phyloP scores from a whole-genome alignment of 2,329 filamentous ascomycete genomes.

The Pseudopithomyces maydicus region DNA sequence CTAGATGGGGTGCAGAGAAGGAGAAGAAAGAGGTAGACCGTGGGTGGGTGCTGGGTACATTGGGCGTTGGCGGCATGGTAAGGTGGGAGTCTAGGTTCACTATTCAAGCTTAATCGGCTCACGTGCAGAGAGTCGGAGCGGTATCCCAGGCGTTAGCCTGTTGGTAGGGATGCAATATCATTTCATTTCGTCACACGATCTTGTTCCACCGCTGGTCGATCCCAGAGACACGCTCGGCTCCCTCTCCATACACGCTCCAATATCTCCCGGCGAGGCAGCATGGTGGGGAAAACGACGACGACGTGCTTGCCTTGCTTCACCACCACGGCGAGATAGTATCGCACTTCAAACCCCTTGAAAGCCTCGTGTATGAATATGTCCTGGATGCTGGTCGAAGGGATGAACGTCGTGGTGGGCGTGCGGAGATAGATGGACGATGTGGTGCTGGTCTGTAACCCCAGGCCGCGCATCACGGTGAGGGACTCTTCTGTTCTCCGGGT shows the following conservation, averaged over 20 bases:
- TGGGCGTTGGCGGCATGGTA: background rate
- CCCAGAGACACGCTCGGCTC: conserved; percentile 80
- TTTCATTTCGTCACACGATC: background rate
- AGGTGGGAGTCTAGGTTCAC: background rate
- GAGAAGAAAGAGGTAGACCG: too few species aligned
- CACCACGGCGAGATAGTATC: conserved; percentile 87
- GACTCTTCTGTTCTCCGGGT: conserved; percentile 68
- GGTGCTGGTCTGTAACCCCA: conserved; percentile 87
- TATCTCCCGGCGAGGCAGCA: conserved; percentile 75
- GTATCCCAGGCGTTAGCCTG: background rate
- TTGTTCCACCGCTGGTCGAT: too few species aligned
- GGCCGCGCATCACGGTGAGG: conserved; percentile 81
- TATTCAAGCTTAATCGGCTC: background rate
- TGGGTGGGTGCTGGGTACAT: background rate
- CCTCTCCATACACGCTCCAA: conserved; percentile 92
- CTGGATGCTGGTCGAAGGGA: conserved; percentile 88
- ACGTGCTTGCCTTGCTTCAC: conserved; percentile 87
- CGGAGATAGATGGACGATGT: conserved; percentile 71
- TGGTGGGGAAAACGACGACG: conserved; percentile 90
- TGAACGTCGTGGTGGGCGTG: conserved; percentile 70
- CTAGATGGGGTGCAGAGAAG: conserved; percentile 42
- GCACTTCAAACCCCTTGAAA: conserved; percentile 87
- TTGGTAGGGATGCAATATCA: background rate
- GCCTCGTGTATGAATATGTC: conserved; percentile 96
- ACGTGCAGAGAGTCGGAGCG: too few species aligned